phyloP scores from a whole-genome alignment of 495 filamentous ascomycete species.

The Daldinia vernicosa region DNA sequence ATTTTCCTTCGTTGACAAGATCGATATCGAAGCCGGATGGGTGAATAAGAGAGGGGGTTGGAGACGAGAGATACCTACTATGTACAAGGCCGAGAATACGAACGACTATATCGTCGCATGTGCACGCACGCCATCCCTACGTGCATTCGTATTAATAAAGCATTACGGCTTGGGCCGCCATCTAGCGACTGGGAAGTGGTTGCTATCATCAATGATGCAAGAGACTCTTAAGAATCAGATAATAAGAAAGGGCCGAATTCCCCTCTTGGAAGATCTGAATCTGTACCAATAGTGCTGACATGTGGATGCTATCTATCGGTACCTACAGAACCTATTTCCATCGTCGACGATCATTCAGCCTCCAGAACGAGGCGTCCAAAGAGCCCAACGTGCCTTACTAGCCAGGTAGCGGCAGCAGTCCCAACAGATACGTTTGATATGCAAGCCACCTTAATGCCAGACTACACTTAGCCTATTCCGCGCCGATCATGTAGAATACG shows the following conservation, averaged over 20 bases:
- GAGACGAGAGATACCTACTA: constrained; percentile 5
- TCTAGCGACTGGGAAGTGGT: not conserved
- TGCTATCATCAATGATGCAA: constrained; percentile 29
- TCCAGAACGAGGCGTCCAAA: constrained; percentile 29
- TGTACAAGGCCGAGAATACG: constrained; percentile 12
- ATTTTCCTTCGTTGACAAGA: constrained; percentile 9
- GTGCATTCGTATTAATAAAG: constrained; percentile 24
- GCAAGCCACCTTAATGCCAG: constrained; percentile 15
- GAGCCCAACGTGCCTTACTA: constrained; percentile 21
- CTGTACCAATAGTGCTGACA: constrained; percentile 1
- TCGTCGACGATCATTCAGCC: constrained; percentile 36
- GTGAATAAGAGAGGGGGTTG: constrained; percentile 9
- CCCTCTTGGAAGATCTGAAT: constrained; percentile 1
- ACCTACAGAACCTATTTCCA: no score
- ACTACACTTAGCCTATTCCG: constrained; percentile 12
- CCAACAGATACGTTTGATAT: constrained; percentile 9
- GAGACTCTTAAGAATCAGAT: constrained; percentile 7
- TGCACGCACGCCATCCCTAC: constrained; percentile 27
- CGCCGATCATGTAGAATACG: constrained; percentile 32
- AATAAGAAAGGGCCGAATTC: constrained; percentile 38
- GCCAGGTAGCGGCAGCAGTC: constrained; percentile 8
- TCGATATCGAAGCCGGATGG: constrained; percentile 11
- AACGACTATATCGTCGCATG: constrained; percentile 20
- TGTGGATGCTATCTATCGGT: constrained; percentile 13
- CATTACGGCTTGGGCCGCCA: constrained; percentile 5